Evolutionary conservation across 1,284 basidiomycete genomes (phyloP).

Genomic region (Jaminaea rosea): DNA sequence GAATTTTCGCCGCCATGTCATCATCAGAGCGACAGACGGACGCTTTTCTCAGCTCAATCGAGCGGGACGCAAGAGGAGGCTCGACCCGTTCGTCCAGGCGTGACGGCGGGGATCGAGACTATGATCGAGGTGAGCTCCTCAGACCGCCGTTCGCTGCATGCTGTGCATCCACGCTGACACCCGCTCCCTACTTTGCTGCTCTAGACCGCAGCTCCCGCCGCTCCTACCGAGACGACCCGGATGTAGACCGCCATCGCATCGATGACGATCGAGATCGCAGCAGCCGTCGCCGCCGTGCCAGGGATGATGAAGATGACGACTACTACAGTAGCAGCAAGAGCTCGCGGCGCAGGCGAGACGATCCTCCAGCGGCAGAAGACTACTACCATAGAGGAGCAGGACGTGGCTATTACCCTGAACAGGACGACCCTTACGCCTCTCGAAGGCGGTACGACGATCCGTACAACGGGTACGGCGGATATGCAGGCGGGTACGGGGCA

Average conservation of each 20-base stretch:
- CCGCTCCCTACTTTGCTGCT: no score
- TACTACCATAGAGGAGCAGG: neutral
- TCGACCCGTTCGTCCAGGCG: neutral
- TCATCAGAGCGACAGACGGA: neutral
- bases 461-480: slow-evolving; percentile 26
- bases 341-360: slow-evolving; percentile 8
- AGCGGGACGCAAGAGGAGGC: neutral
- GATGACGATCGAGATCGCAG: neutral
- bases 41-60: neutral
- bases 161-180: no score
- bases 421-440: neutral
- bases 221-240: no score
- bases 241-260: neutral
- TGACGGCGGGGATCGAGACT: neutral
- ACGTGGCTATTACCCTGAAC: neutral
- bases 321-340: slow-evolving; percentile 11
- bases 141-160: no score
- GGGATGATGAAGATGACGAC: neutral
- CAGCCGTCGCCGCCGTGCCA: neutral
- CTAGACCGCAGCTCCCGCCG: no score
- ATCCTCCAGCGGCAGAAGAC: slow-evolving; percentile 36
- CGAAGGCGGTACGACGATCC: slow-evolving; percentile 28
- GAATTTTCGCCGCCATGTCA: neutral
- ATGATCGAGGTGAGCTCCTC: neutral
- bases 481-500: no score